Percentiles rank a stretch among this genome's conserved stretches.
Conservation (phyloP, 352 stramenopile species). For the Globisporangium recalcitrans region DNA sequence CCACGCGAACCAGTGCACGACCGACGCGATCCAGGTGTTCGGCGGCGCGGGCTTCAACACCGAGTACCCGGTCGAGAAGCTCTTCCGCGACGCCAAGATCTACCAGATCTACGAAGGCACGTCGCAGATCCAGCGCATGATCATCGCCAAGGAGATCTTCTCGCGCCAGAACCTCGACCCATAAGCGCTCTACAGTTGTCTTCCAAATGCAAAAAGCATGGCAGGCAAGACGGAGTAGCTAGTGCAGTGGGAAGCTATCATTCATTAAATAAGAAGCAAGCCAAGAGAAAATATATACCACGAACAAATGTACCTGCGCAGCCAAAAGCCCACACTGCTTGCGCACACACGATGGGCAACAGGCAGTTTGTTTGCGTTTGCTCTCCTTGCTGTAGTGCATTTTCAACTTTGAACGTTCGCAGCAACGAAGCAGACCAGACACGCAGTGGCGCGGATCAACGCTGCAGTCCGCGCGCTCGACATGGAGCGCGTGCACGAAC, state of each 20-base stretch:
- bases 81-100: conserved; percentile 90
- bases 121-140: conserved; percentile 89
- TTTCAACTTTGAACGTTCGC: no score
- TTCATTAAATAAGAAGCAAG: not conserved
- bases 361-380: no score
- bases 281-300: no score
- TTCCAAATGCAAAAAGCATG: not conserved
- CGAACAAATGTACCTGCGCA: no score
- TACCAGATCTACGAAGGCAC: conserved; percentile 92
- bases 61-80: conserved; percentile 91
- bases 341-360: no score
- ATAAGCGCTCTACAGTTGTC: conserved; percentile 19
- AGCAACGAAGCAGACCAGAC: no score
- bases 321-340: no score
- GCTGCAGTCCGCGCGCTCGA: not conserved
- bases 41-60: conserved; percentile 89
- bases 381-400: no score
- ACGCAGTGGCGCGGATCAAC: not conserved
- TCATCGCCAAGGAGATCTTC: conserved; percentile 88
- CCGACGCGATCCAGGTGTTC: conserved; percentile 89
- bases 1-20: conserved; percentile 81
- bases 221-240: no score
- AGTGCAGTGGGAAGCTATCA: not conserved
- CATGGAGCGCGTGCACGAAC: not conserved
- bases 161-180: conserved; percentile 61